Evolutionary conservation across 306 rosid genomes (phyloP).

Genomic region (Coriaria nepalensis): DNA sequence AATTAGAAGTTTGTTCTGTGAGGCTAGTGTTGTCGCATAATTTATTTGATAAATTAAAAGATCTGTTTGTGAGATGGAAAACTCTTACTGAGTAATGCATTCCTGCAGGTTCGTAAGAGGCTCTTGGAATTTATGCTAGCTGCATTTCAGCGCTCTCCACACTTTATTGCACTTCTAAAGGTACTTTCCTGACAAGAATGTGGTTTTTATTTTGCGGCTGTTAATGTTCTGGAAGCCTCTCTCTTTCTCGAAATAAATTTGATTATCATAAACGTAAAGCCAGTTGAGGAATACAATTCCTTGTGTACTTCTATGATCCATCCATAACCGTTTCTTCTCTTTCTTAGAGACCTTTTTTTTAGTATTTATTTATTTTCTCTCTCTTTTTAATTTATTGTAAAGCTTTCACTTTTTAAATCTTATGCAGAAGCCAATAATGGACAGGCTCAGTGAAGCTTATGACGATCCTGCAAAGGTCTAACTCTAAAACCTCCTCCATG

Average conservation of each 20-base stretch:
- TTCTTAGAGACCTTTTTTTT: not conserved
- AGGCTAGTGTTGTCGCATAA: constrained; percentile 1
- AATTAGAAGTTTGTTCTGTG: constrained; percentile 10
- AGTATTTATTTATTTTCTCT: not conserved
- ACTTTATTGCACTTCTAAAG: constrained; percentile 79
- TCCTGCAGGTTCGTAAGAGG: constrained; percentile 65
- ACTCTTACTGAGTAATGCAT: constrained; percentile 7
- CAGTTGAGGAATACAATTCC: too few relatives aligned
- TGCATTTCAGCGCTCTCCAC: constrained; percentile 73
- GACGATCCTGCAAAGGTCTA: constrained; percentile 78
- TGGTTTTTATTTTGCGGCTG: constrained; percentile 4
- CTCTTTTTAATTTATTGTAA: not conserved
- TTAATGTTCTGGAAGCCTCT: constrained; percentile 6
- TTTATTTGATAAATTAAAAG: not conserved
- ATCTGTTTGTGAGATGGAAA: too few relatives aligned
- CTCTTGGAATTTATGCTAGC: constrained; percentile 82
- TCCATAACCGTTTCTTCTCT: too few relatives aligned
- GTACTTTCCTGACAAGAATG: constrained; percentile 21
- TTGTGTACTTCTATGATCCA: too few relatives aligned
- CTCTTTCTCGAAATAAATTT: constrained; percentile 4
- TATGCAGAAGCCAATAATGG: constrained; percentile 87
- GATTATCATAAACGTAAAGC: too few relatives aligned
- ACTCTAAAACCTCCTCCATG: constrained; percentile 10
- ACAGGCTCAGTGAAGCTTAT: constrained; percentile 83
- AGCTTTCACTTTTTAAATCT: constrained; percentile 2